phyloP scores from a whole-genome alignment of 305 asterid genomes.

The Caryopteris hybrid region DNA sequence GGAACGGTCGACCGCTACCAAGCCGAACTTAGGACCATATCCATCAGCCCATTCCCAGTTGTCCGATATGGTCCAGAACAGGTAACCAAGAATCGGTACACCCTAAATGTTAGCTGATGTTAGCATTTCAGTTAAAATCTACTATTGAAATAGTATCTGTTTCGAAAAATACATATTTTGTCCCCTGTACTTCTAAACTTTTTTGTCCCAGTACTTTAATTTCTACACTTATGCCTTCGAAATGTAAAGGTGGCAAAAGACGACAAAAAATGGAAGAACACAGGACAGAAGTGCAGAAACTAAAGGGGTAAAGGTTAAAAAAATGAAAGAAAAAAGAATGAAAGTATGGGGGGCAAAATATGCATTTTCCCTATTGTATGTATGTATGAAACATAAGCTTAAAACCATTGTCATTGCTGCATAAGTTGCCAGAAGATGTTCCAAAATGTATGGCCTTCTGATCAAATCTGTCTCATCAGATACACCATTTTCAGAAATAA shows the following conservation, averaged over 20 bases:
- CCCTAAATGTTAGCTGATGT: conserved; percentile 43
- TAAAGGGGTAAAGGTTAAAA: background rate
- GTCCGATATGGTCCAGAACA: conserved; percentile 98
- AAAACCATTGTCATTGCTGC: conserved; percentile 81
- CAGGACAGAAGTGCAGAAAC: too few relatives aligned
- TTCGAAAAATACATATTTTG: background rate
- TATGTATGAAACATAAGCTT: background rate
- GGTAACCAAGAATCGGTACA: conserved; percentile 76
- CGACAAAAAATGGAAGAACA: too few relatives aligned
- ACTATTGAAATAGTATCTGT: background rate
- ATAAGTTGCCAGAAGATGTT: conserved; percentile 76
- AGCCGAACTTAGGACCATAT: conserved; percentile 94
- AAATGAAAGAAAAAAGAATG: background rate
- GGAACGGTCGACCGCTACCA: conserved; percentile 82
- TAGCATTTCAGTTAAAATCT: background rate
- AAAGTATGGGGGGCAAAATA: background rate
- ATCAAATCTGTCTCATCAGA: conserved; percentile 86
- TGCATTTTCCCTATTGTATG: background rate
- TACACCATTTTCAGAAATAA: conserved; percentile 83
- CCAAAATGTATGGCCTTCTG: conserved; percentile 81
- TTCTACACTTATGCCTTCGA: too few relatives aligned
- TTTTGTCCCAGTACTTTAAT: too few relatives aligned
- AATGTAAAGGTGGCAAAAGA: too few relatives aligned
- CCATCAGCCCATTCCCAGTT: conserved; percentile 99
- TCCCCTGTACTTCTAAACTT: background rate